Percentiles rank a stretch among this genome's conserved stretches.
Evolutionary conservation across 768 basidiomycete genomes (phyloP).

Genomic region (Xerocomellus intermedius): DNA sequence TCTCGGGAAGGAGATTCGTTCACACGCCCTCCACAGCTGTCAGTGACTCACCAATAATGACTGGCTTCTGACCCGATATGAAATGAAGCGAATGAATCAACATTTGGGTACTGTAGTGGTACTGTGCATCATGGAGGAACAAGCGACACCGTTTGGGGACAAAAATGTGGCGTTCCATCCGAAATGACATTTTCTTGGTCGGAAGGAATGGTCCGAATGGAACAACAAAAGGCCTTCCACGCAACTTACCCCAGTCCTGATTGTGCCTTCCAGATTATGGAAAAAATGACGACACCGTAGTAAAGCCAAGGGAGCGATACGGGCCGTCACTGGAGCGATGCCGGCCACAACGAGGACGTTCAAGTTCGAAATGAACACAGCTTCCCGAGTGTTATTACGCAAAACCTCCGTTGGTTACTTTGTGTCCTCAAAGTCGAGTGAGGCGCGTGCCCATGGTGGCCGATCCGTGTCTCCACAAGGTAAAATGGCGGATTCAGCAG

Average conservation of each 20-base stretch:
- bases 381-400: background rate
- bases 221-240: background rate
- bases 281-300: slow-evolving; percentile 21
- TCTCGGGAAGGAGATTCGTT: background rate
- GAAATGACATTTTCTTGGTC: slow-evolving; percentile 2
- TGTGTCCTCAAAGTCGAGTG: slow-evolving; percentile 11
- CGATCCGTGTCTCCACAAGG: background rate
- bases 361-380: slow-evolving; percentile 1
- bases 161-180: slow-evolving; percentile 17
- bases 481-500: background rate
- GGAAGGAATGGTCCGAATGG: slow-evolving; percentile 17
- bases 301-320: background rate
- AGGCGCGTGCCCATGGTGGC: background rate
- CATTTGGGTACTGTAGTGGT: background rate
- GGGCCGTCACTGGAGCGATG: background rate
- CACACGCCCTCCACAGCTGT: slow-evolving; percentile 8
- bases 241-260: slow-evolving; percentile 6
- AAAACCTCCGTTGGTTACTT: background rate
- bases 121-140: background rate
- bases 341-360: background rate
- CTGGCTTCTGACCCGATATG: slow-evolving; percentile 6
- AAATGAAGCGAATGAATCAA: slow-evolving; percentile 5
- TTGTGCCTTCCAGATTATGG: slow-evolving; percentile 5
- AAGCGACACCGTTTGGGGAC: background rate
- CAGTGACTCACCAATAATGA: slow-evolving; percentile 1